Evolutionary conservation across 805 yeast species (phyloP), one percentile per base, ranked within the genome.

Genomic region (Lipomyces orientalis): DNA sequence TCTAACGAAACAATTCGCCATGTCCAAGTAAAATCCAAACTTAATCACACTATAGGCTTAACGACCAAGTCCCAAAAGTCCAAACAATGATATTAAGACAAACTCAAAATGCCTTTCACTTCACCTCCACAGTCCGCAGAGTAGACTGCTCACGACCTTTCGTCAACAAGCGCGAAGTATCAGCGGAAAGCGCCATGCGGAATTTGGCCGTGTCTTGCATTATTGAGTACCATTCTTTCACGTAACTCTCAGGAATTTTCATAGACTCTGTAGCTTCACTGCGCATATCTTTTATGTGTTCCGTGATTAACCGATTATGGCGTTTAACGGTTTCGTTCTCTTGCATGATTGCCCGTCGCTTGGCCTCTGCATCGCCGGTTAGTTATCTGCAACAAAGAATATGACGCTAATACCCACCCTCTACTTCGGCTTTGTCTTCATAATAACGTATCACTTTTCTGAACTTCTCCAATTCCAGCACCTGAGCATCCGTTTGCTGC

Each of bases 301-400:
- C 77, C 2, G 72, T 63, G 33, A 77, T 72, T 25, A 76, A 69
- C 60, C 70, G 64, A 59, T 77, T 77, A 66, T 77, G 79, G 8
- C 75, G 62, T 52, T 64, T 60, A 25, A 75, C 64, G 2, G 77
- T 71, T 25, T 58, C 68, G 34, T 72, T 75, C 64, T 77, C 78
- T 16, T 69, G 65, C 59, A 73, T 72, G n/a, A 76, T 35, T 6
- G 78, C 77, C 46, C 70, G 67, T n/a, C 77, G 70, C 65, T 76
- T 76, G 56, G 73, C 73, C 64, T 77, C 80, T 64, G 71, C 74
- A 16, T 54, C 29, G 43, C 22, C 14, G 16, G 52, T 49, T 54
- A 58, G 62, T 25, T 6, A 14, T 49, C 19, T 37, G 8, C 7
- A 19, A 19, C 4, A 34, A 39, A 22, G 7, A 31, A 14, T 9